Percentiles rank a stretch among this genome's conserved stretches.
These are phyloP conservation scores for Termitomyces bulborhizus DNA, from an alignment of 768 basidiomycete genomes.

Conservation along the genomic window DNA sequence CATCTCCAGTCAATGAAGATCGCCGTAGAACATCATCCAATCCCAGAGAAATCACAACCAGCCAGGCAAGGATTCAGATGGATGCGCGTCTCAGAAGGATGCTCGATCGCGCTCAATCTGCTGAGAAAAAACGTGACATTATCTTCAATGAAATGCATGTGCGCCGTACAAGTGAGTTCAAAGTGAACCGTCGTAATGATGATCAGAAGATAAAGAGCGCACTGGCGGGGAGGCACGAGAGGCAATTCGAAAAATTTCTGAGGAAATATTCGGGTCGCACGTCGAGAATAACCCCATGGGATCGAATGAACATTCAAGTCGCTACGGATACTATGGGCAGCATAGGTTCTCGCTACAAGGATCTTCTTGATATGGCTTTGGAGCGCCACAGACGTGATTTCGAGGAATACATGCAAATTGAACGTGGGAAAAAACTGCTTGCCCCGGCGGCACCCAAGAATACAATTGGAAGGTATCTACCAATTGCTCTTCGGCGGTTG, in stretches of 20 bases:
- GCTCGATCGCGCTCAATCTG: no score
- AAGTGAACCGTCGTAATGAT: neutral
- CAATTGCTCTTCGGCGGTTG: neutral
- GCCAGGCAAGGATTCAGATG: neutral
- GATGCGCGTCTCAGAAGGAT: neutral
- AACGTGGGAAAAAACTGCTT: no score
- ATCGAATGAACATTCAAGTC: neutral
- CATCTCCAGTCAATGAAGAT: no score
- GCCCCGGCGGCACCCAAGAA: neutral
- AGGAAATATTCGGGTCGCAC: neutral
- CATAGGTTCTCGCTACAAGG: neutral
- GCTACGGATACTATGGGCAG: neutral
- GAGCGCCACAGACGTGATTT: neutral
- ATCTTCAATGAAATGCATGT: neutral
- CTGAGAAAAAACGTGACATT: neutral
- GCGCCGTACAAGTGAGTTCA: neutral
- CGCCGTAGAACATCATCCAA: no score
- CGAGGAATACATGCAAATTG: no score
- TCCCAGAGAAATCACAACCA: neutral
- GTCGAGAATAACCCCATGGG: neutral
- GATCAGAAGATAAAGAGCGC: neutral
- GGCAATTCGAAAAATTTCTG: neutral
- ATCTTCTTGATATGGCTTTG: neutral
- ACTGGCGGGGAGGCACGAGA: neutral
- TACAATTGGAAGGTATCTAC: no score